These are phyloP conservation scores for Fusarium humuli DNA, from an alignment of 2,329 filamentous ascomycete species.

Conservation along the genomic window DNA sequence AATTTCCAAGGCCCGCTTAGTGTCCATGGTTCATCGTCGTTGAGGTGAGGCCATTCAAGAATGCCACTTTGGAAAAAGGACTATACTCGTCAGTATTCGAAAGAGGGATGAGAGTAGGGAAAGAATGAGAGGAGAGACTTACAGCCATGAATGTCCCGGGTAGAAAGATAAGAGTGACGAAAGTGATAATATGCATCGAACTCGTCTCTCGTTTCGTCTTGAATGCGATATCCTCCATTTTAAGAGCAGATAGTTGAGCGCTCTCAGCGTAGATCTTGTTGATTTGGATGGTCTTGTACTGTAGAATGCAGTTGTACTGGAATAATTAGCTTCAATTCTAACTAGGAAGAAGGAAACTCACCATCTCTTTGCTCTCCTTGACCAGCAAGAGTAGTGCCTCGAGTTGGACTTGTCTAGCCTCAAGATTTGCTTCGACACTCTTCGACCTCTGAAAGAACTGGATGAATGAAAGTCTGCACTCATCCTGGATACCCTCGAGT, in stretches of 20 bases:
- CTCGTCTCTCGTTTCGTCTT: slow-evolving; percentile 36
- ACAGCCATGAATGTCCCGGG: slow-evolving; percentile 39
- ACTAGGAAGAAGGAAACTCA: too few species aligned
- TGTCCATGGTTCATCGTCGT: neutral
- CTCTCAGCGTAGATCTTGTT: slow-evolving; percentile 32
- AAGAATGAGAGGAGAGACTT: too few species aligned
- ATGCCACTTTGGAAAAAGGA: slow-evolving; percentile 37
- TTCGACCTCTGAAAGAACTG: neutral
- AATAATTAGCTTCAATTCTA: too few species aligned
- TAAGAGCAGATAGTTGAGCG: slow-evolving; percentile 19
- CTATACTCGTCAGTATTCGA: slow-evolving; percentile 10
- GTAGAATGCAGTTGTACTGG: slow-evolving; percentile 21
- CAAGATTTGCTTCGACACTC: slow-evolving; percentile 13
- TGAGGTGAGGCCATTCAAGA: slow-evolving; percentile 8
- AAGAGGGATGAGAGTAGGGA: too few species aligned
- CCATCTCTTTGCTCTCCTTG: slow-evolving; percentile 24
- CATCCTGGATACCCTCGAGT: neutral
- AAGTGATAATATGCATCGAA: slow-evolving; percentile 34
- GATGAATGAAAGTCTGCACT: neutral
- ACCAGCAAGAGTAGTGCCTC: slow-evolving; percentile 9
- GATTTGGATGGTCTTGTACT: slow-evolving; percentile 20
- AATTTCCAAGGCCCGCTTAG: neutral
- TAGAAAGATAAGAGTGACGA: slow-evolving; percentile 32
- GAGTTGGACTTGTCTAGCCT: slow-evolving; percentile 11
- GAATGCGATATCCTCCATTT: slow-evolving; percentile 34